Percentiles rank a stretch among this genome's conserved stretches.
Conservation (phyloP, 2,329 filamentous ascomycete genomes). For the Eutypella sp. region DNA sequence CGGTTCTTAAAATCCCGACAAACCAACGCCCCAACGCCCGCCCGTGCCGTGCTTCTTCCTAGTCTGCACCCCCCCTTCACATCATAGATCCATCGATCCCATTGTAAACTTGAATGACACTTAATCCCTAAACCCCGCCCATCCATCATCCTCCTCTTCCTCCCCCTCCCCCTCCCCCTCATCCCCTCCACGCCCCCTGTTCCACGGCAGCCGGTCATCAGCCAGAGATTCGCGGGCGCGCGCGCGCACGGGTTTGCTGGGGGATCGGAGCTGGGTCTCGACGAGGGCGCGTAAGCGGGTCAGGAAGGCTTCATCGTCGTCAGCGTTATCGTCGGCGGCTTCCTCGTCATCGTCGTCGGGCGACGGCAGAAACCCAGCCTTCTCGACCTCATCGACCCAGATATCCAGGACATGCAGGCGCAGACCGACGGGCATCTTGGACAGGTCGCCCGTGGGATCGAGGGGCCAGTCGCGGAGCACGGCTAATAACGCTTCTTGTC, state of each 20-base stretch:
- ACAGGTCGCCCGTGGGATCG: slow-evolving; percentile 34
- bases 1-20: not conserved
- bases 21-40: not conserved
- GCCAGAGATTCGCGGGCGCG: slow-evolving; percentile 65
- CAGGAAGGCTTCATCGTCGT: slow-evolving; percentile 44
- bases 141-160: slow-evolving; percentile 49
- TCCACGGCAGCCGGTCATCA: slow-evolving; percentile 70
- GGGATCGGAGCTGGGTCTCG: slow-evolving; percentile 50
- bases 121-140: slow-evolving; percentile 66
- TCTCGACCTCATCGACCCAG: slow-evolving; percentile 85
- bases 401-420: slow-evolving; percentile 84
- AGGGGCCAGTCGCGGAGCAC: slow-evolving; percentile 42
- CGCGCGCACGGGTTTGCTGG: slow-evolving; percentile 66
- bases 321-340: slow-evolving; percentile 27
- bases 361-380: slow-evolving; percentile 49
- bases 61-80: not conserved
- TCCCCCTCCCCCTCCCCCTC: slow-evolving; percentile 28
- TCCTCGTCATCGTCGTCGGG: slow-evolving; percentile 30
- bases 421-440: slow-evolving; percentile 73
- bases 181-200: slow-evolving; percentile 34
- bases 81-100: not conserved
- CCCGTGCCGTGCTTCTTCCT: not conserved
- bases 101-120: slow-evolving; percentile 4
- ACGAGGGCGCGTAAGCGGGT: slow-evolving; percentile 50
- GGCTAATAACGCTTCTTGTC: slow-evolving; percentile 29